A percentile compares a stretch with the other conserved stretches of the same genome.
phyloP scores from a whole-genome alignment of 2,329 filamentous ascomycete genomes.

The Colletotrichum sidae region DNA sequence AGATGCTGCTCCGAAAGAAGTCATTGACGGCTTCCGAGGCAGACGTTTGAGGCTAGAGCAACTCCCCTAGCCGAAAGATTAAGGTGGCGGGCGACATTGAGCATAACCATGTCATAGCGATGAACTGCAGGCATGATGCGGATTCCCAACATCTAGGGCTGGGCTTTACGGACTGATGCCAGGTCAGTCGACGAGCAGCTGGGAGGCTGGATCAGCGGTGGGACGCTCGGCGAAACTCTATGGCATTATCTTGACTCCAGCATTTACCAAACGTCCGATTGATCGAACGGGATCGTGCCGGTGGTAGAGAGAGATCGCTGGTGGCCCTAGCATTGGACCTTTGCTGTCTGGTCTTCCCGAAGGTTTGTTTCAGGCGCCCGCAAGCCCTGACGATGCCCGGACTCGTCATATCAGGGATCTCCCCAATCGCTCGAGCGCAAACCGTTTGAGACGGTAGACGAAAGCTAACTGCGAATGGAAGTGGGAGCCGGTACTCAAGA shows the following conservation, averaged over 20 bases:
- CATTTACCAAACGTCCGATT: slow-evolving; percentile 2
- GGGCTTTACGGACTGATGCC: slow-evolving; percentile 20
- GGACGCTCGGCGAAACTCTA: slow-evolving; percentile 33
- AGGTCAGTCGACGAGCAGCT: slow-evolving; percentile 2
- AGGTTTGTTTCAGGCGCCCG: slow-evolving; percentile 36
- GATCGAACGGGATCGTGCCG: slow-evolving; percentile 2
- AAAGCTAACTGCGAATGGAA: not conserved
- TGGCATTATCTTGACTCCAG: slow-evolving; percentile 1
- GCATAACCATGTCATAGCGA: slow-evolving; percentile 31
- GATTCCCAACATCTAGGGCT: slow-evolving; percentile 9
- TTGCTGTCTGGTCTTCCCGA: slow-evolving; percentile 26
- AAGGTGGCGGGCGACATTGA: slow-evolving; percentile 3
- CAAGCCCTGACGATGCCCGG: slow-evolving; percentile 20
- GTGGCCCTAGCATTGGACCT: slow-evolving; percentile 8
- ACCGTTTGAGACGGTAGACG: slow-evolving; percentile 30
- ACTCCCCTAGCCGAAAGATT: not conserved
- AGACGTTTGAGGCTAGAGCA: not conserved
- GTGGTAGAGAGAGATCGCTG: slow-evolving; percentile 10
- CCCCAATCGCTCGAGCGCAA: slow-evolving; percentile 25
- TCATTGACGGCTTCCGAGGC: slow-evolving; percentile 17
- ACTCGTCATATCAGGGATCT: slow-evolving; percentile 14
- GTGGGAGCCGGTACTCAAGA: not conserved
- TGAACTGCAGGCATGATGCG: slow-evolving; percentile 20
- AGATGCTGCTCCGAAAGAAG: not conserved
- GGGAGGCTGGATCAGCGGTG: slow-evolving; percentile 32